Evolutionary conservation across 805 yeast species (phyloP).

Genomic region (Saccharomycopsis malanga): DNA sequence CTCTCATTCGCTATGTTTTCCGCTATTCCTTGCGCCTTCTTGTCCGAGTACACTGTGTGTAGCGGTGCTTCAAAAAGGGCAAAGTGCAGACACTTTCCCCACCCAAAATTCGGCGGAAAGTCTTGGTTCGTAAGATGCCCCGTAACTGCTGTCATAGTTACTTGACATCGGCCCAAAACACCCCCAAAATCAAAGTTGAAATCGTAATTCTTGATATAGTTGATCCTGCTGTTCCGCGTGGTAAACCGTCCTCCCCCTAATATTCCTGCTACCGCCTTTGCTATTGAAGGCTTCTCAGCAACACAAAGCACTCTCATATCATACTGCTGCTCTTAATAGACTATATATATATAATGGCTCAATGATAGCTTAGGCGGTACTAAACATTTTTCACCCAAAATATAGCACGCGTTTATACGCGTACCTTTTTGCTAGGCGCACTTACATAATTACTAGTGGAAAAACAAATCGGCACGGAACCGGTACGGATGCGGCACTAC

Average conservation of each 20-base stretch:
- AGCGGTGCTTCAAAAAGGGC: slow-evolving; percentile 68
- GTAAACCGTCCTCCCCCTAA: slow-evolving; percentile 65
- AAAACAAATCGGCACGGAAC: too few species aligned
- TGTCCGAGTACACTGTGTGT: slow-evolving; percentile 25
- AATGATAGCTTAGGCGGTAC: too few species aligned
- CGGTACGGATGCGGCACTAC: too few species aligned
- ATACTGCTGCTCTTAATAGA: too few species aligned
- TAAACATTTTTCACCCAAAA: too few species aligned
- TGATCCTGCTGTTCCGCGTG: slow-evolving; percentile 43
- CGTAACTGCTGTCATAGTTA: slow-evolving; percentile 81
- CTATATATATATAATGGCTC: too few species aligned
- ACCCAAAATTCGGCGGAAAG: slow-evolving; percentile 52
- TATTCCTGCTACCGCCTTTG: slow-evolving; percentile 69
- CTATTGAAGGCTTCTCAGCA: slow-evolving; percentile 95
- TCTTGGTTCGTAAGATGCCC: slow-evolving; percentile 74
- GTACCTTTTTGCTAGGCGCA: too few species aligned
- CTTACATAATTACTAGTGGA: too few species aligned
- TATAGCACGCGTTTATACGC: too few species aligned
- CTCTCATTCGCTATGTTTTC: slow-evolving; percentile 49
- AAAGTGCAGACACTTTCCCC: slow-evolving; percentile 63
- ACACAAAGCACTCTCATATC: slow-evolving; percentile 82
- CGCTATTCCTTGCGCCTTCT: background rate
- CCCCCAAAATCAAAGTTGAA: slow-evolving; percentile 59
- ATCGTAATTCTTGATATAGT: slow-evolving; percentile 74
- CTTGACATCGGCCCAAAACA: slow-evolving; percentile 56